Evolutionary conservation across 2,329 filamentous ascomycete species (phyloP).

Genomic region (Nothophoma quercina): DNA sequence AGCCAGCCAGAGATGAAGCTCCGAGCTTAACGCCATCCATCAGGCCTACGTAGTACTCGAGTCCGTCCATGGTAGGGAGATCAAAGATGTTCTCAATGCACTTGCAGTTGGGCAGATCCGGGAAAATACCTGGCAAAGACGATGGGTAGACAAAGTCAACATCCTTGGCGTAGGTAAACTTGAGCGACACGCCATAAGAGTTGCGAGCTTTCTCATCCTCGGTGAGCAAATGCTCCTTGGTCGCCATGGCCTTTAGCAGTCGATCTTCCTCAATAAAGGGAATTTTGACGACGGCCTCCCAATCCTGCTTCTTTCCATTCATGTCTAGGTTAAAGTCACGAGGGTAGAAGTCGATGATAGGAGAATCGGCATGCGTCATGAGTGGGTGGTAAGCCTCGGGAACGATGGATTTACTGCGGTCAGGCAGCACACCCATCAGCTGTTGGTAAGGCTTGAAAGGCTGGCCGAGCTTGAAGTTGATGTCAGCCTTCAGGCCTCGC

Average conservation of each 20-base stretch:
- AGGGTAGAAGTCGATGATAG: slow-evolving; percentile 98
- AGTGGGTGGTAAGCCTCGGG: slow-evolving; percentile 85
- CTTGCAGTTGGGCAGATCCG: slow-evolving; percentile 83
- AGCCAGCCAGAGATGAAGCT: slow-evolving; percentile 84
- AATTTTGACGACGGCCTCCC: slow-evolving; percentile 99
- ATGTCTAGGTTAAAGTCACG: slow-evolving; percentile 97
- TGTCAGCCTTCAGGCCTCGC: slow-evolving; percentile 83
- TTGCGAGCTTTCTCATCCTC: slow-evolving; percentile 83
- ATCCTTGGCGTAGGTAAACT: slow-evolving; percentile 85
- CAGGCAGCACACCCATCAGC: slow-evolving; percentile 96
- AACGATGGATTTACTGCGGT: slow-evolving; percentile 96
- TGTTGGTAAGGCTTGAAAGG: slow-evolving; percentile 96
- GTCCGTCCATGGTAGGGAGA: slow-evolving; percentile 86
- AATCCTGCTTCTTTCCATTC: slow-evolving; percentile 99
- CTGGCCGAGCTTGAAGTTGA: slow-evolving; percentile 92
- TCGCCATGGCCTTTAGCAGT: slow-evolving; percentile 82
- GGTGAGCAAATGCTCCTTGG: slow-evolving; percentile 79
- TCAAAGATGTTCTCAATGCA: slow-evolving; percentile 98
- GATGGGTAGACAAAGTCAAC: slow-evolving; percentile 86
- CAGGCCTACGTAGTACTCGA: slow-evolving; percentile 84
- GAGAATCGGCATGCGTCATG: slow-evolving; percentile 89
- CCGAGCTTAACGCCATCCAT: slow-evolving; percentile 86
- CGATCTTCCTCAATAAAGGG: slow-evolving; percentile 96
- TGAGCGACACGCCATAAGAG: slow-evolving; percentile 88
- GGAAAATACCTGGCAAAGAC: slow-evolving; percentile 87